Evolutionary conservation across 2,329 filamentous ascomycete genomes (phyloP), one percentile per base, ranked within the genome.

Genomic region (Fusarium secorum): DNA sequence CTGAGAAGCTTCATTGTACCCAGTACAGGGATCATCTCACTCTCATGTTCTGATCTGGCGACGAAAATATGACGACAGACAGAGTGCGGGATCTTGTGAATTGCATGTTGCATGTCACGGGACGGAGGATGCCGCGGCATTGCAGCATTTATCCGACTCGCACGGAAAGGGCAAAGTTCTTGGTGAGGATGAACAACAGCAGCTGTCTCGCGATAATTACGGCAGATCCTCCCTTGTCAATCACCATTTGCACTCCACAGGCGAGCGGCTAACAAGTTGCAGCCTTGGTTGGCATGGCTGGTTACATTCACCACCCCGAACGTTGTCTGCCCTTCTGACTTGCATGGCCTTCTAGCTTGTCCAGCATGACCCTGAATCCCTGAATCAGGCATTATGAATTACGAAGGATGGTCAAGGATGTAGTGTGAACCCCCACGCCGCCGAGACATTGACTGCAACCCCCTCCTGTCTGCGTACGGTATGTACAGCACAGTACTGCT

Each of bases 261-360:
- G 38, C 39, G 41, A 49, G 64, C 57, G 33, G 44, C 56, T 63
- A 35, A 38, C 24, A 39, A 39, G 54, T 53, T 46, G 53, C 46
- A 44, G 45, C 42, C 45, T 51, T 51, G 45, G 26, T 64, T 48
- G 39, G 28, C 20, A n/a, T 38, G 39, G 30, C 36, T 48, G 49
- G 62, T 67, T 35, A 38, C 44, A 68, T 46, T 49, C 38, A 67
- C 38, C 64, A 72, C 66, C 52, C 73, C 55, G 44, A 60, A 74
- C 66, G 60, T 57, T 57, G 70, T 73, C 71, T 75, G 71, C 62
- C 63, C 60, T 75, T 74, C 71, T 75, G 71, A 75, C 73, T 74
- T 75, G 73, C 73, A 75, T 75, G 68, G 73, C 57, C 66, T 72
- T 68, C 36, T 63, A 63, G 64, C 36, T 38, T 57, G 64, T 39